A percentile compares a stretch with the other conserved stretches of the same genome.
phyloP scores from a whole-genome alignment of 257 asterid genomes.

The Echium plantagineum region DNA sequence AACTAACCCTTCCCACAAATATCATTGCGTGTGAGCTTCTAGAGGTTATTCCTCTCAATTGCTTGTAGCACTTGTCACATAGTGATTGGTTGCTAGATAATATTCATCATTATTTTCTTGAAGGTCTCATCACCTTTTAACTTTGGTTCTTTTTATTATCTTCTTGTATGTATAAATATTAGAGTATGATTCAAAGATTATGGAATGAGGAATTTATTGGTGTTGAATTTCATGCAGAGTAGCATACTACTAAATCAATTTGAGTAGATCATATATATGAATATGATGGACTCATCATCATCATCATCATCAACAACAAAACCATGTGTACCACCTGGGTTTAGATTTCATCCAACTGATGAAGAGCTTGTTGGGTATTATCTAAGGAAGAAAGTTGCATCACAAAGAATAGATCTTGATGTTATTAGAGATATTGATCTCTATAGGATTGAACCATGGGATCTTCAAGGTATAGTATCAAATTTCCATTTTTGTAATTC shows the following conservation, averaged over 20 bases:
- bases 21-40: slow-evolving; percentile 16
- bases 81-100: slow-evolving; percentile 17
- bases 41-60: slow-evolving; percentile 24
- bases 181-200: slow-evolving; percentile 21
- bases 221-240: slow-evolving; percentile 38
- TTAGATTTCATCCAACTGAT: slow-evolving; percentile 68
- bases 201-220: slow-evolving; percentile 11
- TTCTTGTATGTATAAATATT: not conserved
- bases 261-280: not conserved
- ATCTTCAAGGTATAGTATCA: slow-evolving; percentile 45
- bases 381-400: slow-evolving; percentile 57
- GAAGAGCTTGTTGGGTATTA: slow-evolving; percentile 72
- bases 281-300: slow-evolving; percentile 25
- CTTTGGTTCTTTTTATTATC: not conserved
- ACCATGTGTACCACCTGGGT: slow-evolving; percentile 74
- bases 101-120: slow-evolving; percentile 21
- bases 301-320: slow-evolving; percentile 10
- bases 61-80: slow-evolving; percentile 34
- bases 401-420: slow-evolving; percentile 72
- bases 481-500: too few species aligned
- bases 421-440: slow-evolving; percentile 69
- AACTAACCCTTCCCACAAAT: slow-evolving; percentile 3
- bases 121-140: slow-evolving; percentile 1
- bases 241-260: not conserved
- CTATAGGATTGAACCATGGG: slow-evolving; percentile 75